Conservation (phyloP, 2,329 filamentous ascomycete genomes). For the Pezicula rhizophila region DNA sequence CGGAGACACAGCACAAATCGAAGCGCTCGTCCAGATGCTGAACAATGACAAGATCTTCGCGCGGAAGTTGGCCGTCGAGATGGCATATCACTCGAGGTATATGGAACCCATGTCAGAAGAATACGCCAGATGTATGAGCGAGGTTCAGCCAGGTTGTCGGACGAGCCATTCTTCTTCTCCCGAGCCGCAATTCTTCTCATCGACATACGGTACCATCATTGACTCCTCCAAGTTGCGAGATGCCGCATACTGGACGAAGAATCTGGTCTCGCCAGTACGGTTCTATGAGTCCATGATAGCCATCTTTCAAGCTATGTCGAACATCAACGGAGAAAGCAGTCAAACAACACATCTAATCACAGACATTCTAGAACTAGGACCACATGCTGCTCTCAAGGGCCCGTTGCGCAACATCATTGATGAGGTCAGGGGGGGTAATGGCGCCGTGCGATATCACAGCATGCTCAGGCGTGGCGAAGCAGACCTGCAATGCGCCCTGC, state of each 20-base stretch:
- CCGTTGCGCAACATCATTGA: constrained; percentile 14
- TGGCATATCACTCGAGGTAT: constrained; percentile 18
- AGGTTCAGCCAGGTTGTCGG: neutral
- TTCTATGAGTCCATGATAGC: constrained; percentile 32
- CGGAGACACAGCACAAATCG: constrained; percentile 3
- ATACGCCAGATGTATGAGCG: constrained; percentile 5
- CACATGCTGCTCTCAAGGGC: constrained; percentile 25
- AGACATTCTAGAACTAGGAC: constrained; percentile 24
- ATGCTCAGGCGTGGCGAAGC: constrained; percentile 1
- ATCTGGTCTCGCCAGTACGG: constrained; percentile 36
- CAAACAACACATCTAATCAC: neutral
- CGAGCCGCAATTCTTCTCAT: neutral
- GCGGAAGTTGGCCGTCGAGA: constrained; percentile 14
- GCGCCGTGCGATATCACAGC: constrained; percentile 2
- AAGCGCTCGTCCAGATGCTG: constrained; percentile 5
- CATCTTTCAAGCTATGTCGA: too few species aligned
- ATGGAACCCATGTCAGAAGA: constrained; percentile 10
- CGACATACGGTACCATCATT: constrained; percentile 2
- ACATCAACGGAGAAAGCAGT: too few species aligned
- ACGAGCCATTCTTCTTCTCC: neutral
- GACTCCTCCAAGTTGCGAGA: constrained; percentile 15
- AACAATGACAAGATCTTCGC: constrained; percentile 12
- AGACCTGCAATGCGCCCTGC: neutral
- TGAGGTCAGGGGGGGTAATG: neutral
- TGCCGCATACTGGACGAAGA: constrained; percentile 37